Evolutionary conservation across 2,329 filamentous ascomycete genomes (phyloP).

Genomic region (Fusarium decemcellulare): DNA sequence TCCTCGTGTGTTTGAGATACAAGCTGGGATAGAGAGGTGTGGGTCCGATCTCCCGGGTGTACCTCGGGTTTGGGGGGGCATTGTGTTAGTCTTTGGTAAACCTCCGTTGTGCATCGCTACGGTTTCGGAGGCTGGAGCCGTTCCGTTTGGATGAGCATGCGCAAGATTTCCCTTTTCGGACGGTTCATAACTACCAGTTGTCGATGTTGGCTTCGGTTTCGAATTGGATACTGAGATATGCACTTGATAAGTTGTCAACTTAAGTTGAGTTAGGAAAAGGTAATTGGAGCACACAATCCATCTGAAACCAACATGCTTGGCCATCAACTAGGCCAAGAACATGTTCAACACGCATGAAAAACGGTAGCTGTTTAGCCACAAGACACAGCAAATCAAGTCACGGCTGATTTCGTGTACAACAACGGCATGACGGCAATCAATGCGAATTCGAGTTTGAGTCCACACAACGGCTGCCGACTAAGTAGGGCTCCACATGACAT

Average conservation of each 20-base stretch:
- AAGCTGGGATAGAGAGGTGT: slow-evolving; percentile 19
- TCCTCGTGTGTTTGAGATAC: slow-evolving; percentile 21
- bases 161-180: slow-evolving; percentile 37
- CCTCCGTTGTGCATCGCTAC: slow-evolving; percentile 8
- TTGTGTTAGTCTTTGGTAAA: slow-evolving; percentile 11
- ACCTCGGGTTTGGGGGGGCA: slow-evolving; percentile 36
- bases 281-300: no score
- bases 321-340: no score
- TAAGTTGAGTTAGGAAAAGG: no score
- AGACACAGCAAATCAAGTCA: no score
- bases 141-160: slow-evolving; percentile 23
- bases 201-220: not conserved
- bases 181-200: not conserved
- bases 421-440: no score
- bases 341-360: no score
- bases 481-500: slow-evolving; percentile 45
- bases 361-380: no score
- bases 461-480: not conserved
- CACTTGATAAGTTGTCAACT: no score
- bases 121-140: slow-evolving; percentile 1
- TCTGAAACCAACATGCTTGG: no score
- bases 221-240: no score
- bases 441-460: not conserved
- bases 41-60: slow-evolving; percentile 42
- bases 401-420: no score